A percentile compares a stretch with the other conserved stretches of the same genome.
Conservation (phyloP, 345 rosid species). For the Excoecaria agallocha region DNA sequence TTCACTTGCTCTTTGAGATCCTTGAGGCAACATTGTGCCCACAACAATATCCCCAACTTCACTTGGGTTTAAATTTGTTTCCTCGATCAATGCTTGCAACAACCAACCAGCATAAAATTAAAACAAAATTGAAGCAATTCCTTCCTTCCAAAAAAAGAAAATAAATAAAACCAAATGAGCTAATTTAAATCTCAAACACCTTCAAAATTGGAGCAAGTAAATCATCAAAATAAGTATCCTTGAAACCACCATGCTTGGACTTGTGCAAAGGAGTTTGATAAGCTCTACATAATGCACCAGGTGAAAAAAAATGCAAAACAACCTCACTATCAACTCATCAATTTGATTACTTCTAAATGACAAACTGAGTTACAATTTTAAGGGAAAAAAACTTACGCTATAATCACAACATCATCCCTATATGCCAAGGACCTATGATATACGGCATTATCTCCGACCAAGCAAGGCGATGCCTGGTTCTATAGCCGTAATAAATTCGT, state of each 20-base stretch:
- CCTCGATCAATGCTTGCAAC: slow-evolving; percentile 75
- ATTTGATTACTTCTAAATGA: neutral
- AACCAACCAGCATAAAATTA: slow-evolving; percentile 6
- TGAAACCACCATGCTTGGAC: slow-evolving; percentile 84
- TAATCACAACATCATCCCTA: slow-evolving; percentile 88
- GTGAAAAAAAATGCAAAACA: neutral
- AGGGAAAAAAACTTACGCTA: slow-evolving; percentile 56
- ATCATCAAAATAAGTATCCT: slow-evolving; percentile 83
- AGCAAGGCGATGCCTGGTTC: slow-evolving; percentile 64
- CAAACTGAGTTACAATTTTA: neutral
- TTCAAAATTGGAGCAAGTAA: slow-evolving; percentile 76
- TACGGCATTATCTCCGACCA: slow-evolving; percentile 85
- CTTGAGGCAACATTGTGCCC: too few relatives aligned
- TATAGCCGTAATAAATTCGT: neutral
- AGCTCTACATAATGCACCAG: slow-evolving; percentile 44
- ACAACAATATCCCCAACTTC: slow-evolving; percentile 97
- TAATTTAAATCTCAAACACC: slow-evolving; percentile 34
- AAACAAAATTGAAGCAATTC: neutral
- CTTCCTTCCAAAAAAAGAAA: too few relatives aligned
- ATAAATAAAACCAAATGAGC: neutral
- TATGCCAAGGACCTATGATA: slow-evolving; percentile 69
- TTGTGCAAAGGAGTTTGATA: slow-evolving; percentile 78
- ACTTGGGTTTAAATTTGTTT: slow-evolving; percentile 70
- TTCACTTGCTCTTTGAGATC: too few relatives aligned
- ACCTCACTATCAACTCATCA: neutral